Percentiles rank a stretch among this genome's conserved stretches.
phyloP scores from a whole-genome alignment of 768 basidiomycete genomes.

The Tulasnella sp. region DNA sequence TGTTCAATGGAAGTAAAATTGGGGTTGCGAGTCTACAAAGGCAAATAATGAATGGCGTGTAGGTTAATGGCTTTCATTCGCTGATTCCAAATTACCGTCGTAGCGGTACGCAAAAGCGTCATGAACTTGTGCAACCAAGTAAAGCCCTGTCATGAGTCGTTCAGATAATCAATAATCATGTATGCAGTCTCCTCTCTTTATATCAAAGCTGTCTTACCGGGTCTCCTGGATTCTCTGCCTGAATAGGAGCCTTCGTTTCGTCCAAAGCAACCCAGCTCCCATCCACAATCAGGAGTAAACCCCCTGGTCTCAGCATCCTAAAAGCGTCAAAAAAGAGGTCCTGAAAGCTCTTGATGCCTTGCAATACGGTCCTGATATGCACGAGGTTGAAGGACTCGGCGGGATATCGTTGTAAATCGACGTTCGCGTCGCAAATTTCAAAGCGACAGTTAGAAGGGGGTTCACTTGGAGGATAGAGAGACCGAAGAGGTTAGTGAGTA shows the following conservation, averaged over 20 bases:
- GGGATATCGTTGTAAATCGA: not conserved
- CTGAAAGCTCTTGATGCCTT: not conserved
- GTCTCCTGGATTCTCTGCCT: not conserved
- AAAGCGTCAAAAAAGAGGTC: not conserved
- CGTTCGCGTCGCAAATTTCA: not conserved
- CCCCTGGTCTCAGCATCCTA: not conserved
- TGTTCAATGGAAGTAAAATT: not conserved
- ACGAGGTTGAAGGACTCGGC: not conserved
- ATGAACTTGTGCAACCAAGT: not conserved
- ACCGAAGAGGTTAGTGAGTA: not conserved
- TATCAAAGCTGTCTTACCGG: not conserved
- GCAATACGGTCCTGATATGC: not conserved
- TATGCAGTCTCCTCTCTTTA: too few species aligned
- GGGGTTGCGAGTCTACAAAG: not conserved
- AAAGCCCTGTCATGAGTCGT: not conserved
- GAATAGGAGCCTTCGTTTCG: not conserved
- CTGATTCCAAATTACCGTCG: not conserved
- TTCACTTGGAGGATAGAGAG: not conserved
- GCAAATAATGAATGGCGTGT: not conserved
- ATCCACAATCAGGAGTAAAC: not conserved
- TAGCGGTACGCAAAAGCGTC: not conserved
- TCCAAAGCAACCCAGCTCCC: not conserved
- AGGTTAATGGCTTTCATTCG: not conserved
- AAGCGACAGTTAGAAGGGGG: conserved; percentile 1
- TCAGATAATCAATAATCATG: too few species aligned